phyloP scores from a whole-genome alignment of 2,329 filamentous ascomycete genomes.

The Diaporthe caulivora region DNA sequence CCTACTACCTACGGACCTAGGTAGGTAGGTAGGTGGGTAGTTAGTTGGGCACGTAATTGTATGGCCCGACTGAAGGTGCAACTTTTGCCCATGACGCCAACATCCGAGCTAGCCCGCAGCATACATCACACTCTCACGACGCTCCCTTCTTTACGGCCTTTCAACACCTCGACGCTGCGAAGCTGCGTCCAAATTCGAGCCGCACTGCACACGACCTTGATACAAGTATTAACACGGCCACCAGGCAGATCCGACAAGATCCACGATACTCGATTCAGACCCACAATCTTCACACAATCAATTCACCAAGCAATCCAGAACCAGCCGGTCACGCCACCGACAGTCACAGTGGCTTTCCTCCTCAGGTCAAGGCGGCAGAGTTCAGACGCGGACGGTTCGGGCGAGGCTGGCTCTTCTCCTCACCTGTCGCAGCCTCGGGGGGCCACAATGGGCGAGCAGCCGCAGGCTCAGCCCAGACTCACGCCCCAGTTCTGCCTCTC shows the following conservation, averaged over 20 bases:
- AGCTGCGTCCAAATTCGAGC: not conserved
- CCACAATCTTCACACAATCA: conserved; percentile 44
- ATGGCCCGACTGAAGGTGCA: not conserved
- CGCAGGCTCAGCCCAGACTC: conserved; percentile 63
- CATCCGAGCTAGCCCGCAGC: not conserved
- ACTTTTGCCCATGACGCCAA: conserved; percentile 8
- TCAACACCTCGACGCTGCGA: not conserved
- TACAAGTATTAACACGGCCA: not conserved
- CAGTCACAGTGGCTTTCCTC: conserved; percentile 60
- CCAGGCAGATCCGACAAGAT: not conserved
- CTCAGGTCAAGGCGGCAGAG: conserved; percentile 60
- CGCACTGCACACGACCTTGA: not conserved
- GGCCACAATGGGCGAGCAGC: conserved; percentile 60
- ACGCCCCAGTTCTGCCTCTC: conserved; percentile 85
- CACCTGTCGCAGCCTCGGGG: conserved; percentile 14
- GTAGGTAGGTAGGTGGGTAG: too few species aligned
- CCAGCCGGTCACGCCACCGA: not conserved
- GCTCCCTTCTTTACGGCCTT: too few species aligned
- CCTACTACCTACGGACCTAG: too few species aligned
- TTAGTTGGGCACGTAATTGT: too few species aligned
- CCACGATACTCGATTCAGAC: too few species aligned
- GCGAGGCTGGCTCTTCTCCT: conserved; percentile 38
- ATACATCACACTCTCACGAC: too few species aligned
- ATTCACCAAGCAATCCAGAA: conserved; percentile 44
- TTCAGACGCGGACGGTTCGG: conserved; percentile 54